Percentiles rank a stretch among this genome's conserved stretches.
These are phyloP conservation scores for Zygotorulaspora danielsina DNA, from an alignment of 805 yeast genomes.

Conservation along the genomic window DNA sequence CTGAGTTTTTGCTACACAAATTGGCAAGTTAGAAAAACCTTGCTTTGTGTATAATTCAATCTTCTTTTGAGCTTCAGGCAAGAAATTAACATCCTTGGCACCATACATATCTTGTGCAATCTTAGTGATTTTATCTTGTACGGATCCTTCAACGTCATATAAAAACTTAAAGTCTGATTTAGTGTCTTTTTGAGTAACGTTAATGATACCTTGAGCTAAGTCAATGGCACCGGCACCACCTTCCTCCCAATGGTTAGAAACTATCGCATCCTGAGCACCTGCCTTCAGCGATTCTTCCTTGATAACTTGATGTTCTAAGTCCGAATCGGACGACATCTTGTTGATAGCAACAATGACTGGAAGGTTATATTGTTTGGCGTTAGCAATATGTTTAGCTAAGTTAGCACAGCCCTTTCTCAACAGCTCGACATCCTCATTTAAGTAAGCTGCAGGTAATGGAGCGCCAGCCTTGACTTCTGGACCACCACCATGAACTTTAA, in stretches of 20 bases:
- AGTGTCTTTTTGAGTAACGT: conserved; percentile 49
- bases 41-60: conserved; percentile 63
- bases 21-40: conserved; percentile 74
- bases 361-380: conserved; percentile 66
- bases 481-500: conserved; percentile 85
- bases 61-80: conserved; percentile 65
- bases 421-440: conserved; percentile 64
- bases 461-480: conserved; percentile 86
- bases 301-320: conserved; percentile 62
- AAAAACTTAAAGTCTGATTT: conserved; percentile 46
- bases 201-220: conserved; percentile 66
- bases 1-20: conserved; percentile 83
- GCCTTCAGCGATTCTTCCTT: conserved; percentile 65
- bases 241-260: conserved; percentile 81
- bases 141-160: conserved; percentile 57
- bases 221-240: conserved; percentile 81
- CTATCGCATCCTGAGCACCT: conserved; percentile 76
- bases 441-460: conserved; percentile 67
- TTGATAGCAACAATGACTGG: conserved; percentile 82
- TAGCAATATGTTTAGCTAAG: conserved; percentile 70
- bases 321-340: conserved; percentile 70
- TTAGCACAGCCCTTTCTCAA: conserved; percentile 68
- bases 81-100: conserved; percentile 65
- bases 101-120: conserved; percentile 78
- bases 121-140: conserved; percentile 61